These are phyloP conservation scores for Tubosaeta sp. DNA, from an alignment of 768 basidiomycete species.

Conservation along the genomic window DNA sequence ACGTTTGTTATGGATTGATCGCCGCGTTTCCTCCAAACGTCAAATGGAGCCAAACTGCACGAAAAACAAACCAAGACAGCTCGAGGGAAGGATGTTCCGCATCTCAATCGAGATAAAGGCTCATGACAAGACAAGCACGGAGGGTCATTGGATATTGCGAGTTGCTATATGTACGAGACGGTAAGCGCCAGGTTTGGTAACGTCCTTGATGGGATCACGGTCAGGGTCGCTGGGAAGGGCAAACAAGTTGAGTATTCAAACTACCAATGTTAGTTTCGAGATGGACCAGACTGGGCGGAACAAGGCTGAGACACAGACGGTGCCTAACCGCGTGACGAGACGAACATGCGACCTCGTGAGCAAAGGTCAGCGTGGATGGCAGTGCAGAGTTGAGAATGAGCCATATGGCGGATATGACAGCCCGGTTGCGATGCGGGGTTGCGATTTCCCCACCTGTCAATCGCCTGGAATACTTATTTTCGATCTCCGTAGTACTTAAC, in stretches of 20 bases:
- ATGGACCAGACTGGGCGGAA: neutral
- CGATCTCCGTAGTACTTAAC: neutral
- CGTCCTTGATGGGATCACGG: too few relatives aligned
- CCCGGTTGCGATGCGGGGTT: constrained; percentile 21
- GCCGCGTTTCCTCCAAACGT: neutral
- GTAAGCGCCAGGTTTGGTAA: too few relatives aligned
- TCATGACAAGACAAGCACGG: too few relatives aligned
- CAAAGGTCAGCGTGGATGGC: too few relatives aligned
- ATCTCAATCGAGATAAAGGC: too few relatives aligned
- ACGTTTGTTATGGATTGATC: neutral
- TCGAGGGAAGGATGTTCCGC: neutral
- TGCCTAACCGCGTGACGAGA: neutral
- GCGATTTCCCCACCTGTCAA: neutral
- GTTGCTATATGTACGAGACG: too few relatives aligned
- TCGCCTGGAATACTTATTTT: too few relatives aligned
- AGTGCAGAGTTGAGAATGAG: constrained; percentile 2
- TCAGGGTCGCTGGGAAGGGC: too few relatives aligned
- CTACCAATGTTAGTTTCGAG: too few relatives aligned
- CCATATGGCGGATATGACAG: constrained; percentile 22
- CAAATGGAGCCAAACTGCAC: neutral
- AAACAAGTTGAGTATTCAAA: too few relatives aligned
- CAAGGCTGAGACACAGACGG: neutral
- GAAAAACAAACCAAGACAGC: too few relatives aligned
- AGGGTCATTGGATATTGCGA: too few relatives aligned
- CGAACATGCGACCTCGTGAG: neutral